A percentile compares a stretch with the other conserved stretches of the same genome.
phyloP scores from a whole-genome alignment of 306 rosid genomes.

The Prunus campanulata region DNA sequence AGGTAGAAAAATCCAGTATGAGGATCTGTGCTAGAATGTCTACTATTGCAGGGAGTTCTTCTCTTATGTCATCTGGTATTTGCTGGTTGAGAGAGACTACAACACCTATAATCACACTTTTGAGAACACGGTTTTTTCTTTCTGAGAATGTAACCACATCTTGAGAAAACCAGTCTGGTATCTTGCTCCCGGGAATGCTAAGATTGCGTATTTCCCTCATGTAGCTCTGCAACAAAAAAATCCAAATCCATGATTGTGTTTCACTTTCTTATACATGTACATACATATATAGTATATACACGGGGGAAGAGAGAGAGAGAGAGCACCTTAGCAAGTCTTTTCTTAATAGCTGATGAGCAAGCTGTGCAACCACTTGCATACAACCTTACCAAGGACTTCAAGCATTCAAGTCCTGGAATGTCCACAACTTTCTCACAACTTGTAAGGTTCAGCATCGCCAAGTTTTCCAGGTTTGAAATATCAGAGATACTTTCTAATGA shows the following conservation, averaged over 20 bases:
- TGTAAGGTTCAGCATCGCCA: constrained; percentile 48
- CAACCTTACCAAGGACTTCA: constrained; percentile 53
- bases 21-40: constrained; percentile 45
- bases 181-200: constrained; percentile 58
- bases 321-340: constrained; percentile 55
- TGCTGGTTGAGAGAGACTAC: constrained; percentile 46
- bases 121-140: constrained; percentile 35
- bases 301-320: background rate
- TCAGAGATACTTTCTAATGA: constrained; percentile 44
- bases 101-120: constrained; percentile 40
- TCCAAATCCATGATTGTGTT: background rate
- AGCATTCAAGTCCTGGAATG: constrained; percentile 63
- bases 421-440: constrained; percentile 49
- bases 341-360: constrained; percentile 37
- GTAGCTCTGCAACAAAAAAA: constrained; percentile 37
- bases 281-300: background rate
- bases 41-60: constrained; percentile 15
- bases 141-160: constrained; percentile 38
- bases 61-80: constrained; percentile 15
- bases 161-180: constrained; percentile 60
- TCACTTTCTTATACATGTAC: background rate
- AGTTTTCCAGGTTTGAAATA: constrained; percentile 44
- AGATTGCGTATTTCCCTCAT: constrained; percentile 48
- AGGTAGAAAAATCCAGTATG: constrained; percentile 29
- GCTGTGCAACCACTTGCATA: constrained; percentile 46